Evolutionary conservation across 495 filamentous ascomycete genomes (phyloP).

Genomic region (Penicillium ochrochloron): DNA sequence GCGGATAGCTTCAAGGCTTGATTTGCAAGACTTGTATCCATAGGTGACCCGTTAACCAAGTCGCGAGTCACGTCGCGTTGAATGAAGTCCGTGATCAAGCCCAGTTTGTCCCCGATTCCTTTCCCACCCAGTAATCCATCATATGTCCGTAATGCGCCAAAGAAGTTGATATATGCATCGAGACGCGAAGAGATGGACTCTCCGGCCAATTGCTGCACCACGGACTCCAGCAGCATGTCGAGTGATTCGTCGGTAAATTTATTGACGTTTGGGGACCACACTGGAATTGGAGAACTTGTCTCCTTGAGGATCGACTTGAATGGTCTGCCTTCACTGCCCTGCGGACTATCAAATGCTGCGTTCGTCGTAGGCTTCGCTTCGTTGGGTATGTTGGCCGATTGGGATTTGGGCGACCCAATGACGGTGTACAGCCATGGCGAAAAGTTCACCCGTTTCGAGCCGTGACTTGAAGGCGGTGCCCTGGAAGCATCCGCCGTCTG

Average conservation of each 20-base stretch:
- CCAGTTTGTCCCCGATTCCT: conserved; percentile 74
- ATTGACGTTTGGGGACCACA: conserved; percentile 42
- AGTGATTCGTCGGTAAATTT: conserved; percentile 49
- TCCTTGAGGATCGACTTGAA: conserved; percentile 86
- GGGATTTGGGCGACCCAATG: conserved; percentile 56
- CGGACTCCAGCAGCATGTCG: conserved; percentile 79
- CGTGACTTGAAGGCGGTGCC: conserved; percentile 40
- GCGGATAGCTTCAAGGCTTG: conserved; percentile 76
- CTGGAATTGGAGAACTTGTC: conserved; percentile 49
- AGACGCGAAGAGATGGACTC: conserved; percentile 67
- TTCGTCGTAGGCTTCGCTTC: conserved; percentile 60
- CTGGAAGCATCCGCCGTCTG: conserved; percentile 46
- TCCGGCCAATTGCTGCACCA: conserved; percentile 75
- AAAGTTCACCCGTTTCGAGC: conserved; percentile 75
- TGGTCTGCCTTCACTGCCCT: conserved; percentile 9
- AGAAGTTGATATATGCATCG: conserved; percentile 86
- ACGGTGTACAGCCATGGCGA: conserved; percentile 75
- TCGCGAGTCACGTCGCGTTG: conserved; percentile 69
- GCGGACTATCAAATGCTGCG: background rate
- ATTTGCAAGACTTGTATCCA: conserved; percentile 68
- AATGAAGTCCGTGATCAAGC: conserved; percentile 74
- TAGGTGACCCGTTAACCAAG: conserved; percentile 35
- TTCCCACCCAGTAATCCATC: conserved; percentile 73
- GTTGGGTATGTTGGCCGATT: conserved; percentile 63
- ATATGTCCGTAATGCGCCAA: conserved; percentile 74